A percentile compares a stretch with the other conserved stretches of the same genome.
Evolutionary conservation across 148 eudicot genomes (phyloP).

Genomic region (Rhododendron mucronatum): DNA sequence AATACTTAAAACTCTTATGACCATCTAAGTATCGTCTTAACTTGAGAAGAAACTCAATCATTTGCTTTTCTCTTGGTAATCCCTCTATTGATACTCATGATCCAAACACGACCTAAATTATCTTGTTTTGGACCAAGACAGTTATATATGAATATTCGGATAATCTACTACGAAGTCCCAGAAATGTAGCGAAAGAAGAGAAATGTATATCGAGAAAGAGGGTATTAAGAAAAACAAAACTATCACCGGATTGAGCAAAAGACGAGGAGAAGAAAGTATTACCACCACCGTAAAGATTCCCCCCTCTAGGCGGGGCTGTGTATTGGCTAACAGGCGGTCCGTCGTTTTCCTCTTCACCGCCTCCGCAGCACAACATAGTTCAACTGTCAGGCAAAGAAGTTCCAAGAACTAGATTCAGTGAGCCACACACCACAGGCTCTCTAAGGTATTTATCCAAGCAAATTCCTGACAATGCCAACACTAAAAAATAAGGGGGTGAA

Average conservation of each 20-base stretch:
- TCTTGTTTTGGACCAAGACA: neutral
- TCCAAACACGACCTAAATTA: neutral
- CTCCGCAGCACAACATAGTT: slow-evolving; percentile 73
- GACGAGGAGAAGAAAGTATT: neutral
- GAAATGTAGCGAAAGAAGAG: neutral
- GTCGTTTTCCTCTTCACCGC: slow-evolving; percentile 48
- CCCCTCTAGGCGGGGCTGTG: slow-evolving; percentile 57
- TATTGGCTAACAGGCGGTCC: slow-evolving; percentile 50
- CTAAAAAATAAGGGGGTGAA: neutral
- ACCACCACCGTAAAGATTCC: slow-evolving; percentile 42
- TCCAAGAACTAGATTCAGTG: neutral
- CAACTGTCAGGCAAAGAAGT: slow-evolving; percentile 28
- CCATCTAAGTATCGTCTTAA: neutral
- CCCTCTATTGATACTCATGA: neutral
- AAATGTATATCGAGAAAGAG: neutral
- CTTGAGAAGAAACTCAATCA: neutral
- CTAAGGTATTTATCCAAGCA: slow-evolving; percentile 3
- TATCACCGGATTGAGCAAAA: neutral
- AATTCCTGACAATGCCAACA: slow-evolving; percentile 6
- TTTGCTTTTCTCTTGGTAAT: neutral
- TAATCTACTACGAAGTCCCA: neutral
- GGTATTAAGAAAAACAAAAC: neutral
- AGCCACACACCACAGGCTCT: neutral
- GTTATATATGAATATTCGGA: neutral
- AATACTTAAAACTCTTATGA: neutral